phyloP scores from a whole-genome alignment of 805 yeast genomes.

The Sungouiella blattae region DNA sequence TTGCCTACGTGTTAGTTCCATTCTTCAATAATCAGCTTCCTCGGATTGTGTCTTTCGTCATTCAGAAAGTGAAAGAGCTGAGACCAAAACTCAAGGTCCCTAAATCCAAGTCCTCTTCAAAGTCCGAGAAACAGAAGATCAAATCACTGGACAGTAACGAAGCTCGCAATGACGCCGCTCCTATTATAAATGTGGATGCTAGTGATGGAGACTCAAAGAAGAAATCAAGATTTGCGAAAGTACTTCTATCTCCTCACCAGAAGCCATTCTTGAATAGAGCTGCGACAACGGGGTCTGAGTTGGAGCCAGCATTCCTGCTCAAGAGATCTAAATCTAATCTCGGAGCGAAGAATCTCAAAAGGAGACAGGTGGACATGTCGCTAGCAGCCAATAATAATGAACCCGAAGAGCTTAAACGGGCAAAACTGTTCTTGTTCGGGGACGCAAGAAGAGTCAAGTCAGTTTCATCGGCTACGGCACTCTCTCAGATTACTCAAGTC shows the following conservation, averaged over 20 bases:
- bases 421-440: conserved; percentile 24
- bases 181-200: neutral
- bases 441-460: conserved; percentile 22
- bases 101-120: conserved; percentile 25
- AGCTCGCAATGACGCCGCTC: conserved; percentile 5
- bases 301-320: conserved; percentile 32
- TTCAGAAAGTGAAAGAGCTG: conserved; percentile 48
- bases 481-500: conserved; percentile 15
- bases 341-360: conserved; percentile 34
- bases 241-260: conserved; percentile 8
- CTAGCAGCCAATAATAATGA: conserved; percentile 4
- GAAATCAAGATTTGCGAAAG: conserved; percentile 14
- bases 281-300: conserved; percentile 18
- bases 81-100: conserved; percentile 11
- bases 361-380: conserved; percentile 40
- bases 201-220: neutral
- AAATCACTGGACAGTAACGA: conserved; percentile 1
- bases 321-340: conserved; percentile 40
- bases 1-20: conserved; percentile 52
- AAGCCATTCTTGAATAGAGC: conserved; percentile 16
- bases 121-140: conserved; percentile 4
- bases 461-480: neutral
- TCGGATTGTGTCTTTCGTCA: conserved; percentile 39
- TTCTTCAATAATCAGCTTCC: conserved; percentile 51
- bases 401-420: conserved; percentile 3